A percentile compares a stretch with the other conserved stretches of the same genome.
These are phyloP conservation scores for Pseudocercospora fuligena DNA, from an alignment of 2,329 filamentous ascomycete species.

Conservation along the genomic window DNA sequence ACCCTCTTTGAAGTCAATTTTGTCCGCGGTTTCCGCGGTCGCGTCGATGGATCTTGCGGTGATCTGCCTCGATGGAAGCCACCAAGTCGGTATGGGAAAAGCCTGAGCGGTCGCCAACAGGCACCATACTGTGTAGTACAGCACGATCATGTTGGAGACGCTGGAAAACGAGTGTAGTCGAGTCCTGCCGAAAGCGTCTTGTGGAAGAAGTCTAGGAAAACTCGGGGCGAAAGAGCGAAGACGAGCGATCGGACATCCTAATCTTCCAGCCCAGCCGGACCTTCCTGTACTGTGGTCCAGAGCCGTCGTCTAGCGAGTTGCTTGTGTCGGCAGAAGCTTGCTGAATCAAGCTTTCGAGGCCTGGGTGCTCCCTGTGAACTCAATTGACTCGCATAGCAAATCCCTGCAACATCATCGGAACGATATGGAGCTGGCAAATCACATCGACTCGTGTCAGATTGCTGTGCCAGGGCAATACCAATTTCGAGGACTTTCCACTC, in stretches of 20 bases:
- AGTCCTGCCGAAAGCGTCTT: neutral
- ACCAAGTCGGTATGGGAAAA: neutral
- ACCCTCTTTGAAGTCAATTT: neutral
- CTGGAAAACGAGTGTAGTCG: neutral
- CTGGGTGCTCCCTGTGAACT: neutral
- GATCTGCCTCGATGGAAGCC: neutral
- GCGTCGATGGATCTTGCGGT: neutral
- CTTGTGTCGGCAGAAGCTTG: neutral
- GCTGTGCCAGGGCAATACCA: neutral
- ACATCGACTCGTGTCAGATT: neutral
- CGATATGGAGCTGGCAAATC: neutral
- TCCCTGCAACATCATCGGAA: neutral
- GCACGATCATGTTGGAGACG: neutral
- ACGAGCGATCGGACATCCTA: neutral
- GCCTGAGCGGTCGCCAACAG: constrained; percentile 1
- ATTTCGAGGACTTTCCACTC: too few relatives aligned
- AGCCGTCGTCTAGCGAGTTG: neutral
- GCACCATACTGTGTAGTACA: neutral
- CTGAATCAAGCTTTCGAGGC: neutral
- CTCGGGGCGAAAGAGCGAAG: neutral
- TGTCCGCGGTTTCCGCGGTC: neutral
- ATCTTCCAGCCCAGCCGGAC: neutral
- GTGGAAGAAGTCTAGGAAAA: neutral
- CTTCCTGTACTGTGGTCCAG: neutral
- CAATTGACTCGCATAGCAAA: neutral